A percentile compares a stretch with the other conserved stretches of the same genome.
Conservation (phyloP, 768 basidiomycete species). For the Scleroderma bovista region DNA sequence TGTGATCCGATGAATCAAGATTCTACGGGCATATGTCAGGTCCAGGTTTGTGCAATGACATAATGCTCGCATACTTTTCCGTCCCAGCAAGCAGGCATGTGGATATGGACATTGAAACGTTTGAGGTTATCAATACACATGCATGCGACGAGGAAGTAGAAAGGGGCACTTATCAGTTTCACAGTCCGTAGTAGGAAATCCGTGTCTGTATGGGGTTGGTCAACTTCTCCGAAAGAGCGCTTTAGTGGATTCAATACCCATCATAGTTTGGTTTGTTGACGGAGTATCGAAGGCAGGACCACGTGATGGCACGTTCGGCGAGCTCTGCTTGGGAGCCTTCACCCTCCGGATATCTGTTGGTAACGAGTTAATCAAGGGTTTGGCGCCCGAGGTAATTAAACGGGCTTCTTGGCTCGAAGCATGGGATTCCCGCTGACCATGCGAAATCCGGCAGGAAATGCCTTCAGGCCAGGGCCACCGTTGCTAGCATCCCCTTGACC, state of each 20-base stretch:
- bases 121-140: neutral
- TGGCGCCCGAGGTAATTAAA: neutral
- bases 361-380: neutral
- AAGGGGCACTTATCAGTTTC: slow-evolving; percentile 20
- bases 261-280: slow-evolving; percentile 22
- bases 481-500: slow-evolving; percentile 33
- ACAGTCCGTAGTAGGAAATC: slow-evolving; percentile 40
- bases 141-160: neutral
- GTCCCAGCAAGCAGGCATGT: slow-evolving; percentile 36
- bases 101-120: slow-evolving; percentile 34
- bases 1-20: slow-evolving; percentile 35
- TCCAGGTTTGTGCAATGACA: neutral
- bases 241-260: slow-evolving; percentile 13
- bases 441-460: slow-evolving; percentile 39
- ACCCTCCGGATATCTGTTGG: slow-evolving; percentile 22
- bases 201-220: slow-evolving; percentile 18
- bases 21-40: slow-evolving; percentile 21
- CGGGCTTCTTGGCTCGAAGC: slow-evolving; percentile 32
- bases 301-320: slow-evolving; percentile 35
- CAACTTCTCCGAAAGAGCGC: neutral
- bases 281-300: slow-evolving; percentile 37
- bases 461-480: slow-evolving; percentile 36
- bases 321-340: slow-evolving; percentile 37
- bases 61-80: slow-evolving; percentile 26
- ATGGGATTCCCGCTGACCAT: slow-evolving; percentile 39